phyloP scores from a whole-genome alignment of 306 rosid species.

The Pachyrhizus erosus region DNA sequence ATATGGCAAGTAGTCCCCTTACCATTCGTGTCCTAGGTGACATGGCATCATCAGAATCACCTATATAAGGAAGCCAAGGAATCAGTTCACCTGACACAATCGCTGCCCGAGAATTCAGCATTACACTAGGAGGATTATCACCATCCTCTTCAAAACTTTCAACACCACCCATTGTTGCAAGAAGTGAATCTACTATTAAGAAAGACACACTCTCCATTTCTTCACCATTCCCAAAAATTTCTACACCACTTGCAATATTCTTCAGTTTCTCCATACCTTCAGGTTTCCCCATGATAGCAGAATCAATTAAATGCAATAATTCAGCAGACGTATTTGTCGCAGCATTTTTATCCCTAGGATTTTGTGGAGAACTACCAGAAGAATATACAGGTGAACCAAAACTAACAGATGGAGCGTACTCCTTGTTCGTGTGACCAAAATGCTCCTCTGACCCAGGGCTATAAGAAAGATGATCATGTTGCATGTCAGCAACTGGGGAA shows the following conservation, averaged over 20 bases:
- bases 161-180: conserved; percentile 99
- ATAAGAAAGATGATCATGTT: conserved; percentile 49
- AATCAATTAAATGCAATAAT: conserved; percentile 91
- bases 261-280: conserved; percentile 88
- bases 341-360: conserved; percentile 63
- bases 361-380: conserved; percentile 66
- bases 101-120: conserved; percentile 98
- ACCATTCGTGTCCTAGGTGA: conserved; percentile 97
- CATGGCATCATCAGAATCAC: conserved; percentile 75
- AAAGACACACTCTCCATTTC: conserved; percentile 73
- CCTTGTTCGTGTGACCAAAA: conserved; percentile 48
- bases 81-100: conserved; percentile 91
- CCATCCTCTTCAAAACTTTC: conserved; percentile 96
- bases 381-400: conserved; percentile 69
- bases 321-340: conserved; percentile 84
- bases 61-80: conserved; percentile 92
- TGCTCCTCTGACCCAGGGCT: conserved; percentile 60
- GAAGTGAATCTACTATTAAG: conserved; percentile 91
- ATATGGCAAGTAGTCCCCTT: conserved; percentile 94
- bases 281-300: conserved; percentile 99
- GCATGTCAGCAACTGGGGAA: conserved; percentile 57
- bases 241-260: conserved; percentile 85
- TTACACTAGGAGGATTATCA: conserved; percentile 97
- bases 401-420: conserved; percentile 59
- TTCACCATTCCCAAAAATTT: conserved; percentile 74